These are phyloP conservation scores for Cyclotella sp. DNA, from an alignment of 108 stramenopile genomes.

Conservation along the genomic window DNA sequence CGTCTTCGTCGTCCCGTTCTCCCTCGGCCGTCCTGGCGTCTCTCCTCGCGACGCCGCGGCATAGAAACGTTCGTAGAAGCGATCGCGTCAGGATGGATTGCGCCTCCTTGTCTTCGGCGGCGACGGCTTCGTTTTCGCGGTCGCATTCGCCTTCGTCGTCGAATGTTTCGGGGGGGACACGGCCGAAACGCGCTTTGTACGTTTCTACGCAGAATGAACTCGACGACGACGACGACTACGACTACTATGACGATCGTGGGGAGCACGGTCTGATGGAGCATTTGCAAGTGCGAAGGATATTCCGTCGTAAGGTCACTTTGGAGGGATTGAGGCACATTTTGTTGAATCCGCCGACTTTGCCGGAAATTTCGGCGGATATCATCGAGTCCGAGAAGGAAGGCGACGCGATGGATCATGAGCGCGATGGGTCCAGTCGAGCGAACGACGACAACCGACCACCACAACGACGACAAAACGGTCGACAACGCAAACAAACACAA, in stretches of 20 bases:
- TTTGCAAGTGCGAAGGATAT: conserved; percentile 24
- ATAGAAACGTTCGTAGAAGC: background rate
- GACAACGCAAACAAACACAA: background rate
- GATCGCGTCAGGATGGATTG: background rate
- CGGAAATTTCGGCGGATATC: conserved; percentile 17
- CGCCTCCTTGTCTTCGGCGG: too few species aligned
- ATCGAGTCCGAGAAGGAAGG: background rate
- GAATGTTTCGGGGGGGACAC: too few species aligned
- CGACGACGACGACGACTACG: too few species aligned
- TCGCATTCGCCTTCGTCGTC: background rate
- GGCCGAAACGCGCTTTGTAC: background rate
- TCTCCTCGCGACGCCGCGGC: background rate
- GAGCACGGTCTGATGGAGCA: too few species aligned
- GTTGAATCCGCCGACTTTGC: conserved; percentile 19
- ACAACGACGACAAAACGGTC: too few species aligned
- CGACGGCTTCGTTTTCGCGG: background rate
- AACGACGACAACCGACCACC: background rate
- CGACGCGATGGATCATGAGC: conserved; percentile 1
- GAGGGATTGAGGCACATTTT: conserved; percentile 27
- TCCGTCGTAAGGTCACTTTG: conserved; percentile 28
- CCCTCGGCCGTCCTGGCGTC: conserved; percentile 11
- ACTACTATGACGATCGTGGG: background rate
- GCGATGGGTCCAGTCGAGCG: background rate
- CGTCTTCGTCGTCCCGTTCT: background rate
- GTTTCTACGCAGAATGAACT: background rate